These are phyloP conservation scores for Citrullus amarus DNA, from an alignment of 306 rosid species.

Conservation along the genomic window DNA sequence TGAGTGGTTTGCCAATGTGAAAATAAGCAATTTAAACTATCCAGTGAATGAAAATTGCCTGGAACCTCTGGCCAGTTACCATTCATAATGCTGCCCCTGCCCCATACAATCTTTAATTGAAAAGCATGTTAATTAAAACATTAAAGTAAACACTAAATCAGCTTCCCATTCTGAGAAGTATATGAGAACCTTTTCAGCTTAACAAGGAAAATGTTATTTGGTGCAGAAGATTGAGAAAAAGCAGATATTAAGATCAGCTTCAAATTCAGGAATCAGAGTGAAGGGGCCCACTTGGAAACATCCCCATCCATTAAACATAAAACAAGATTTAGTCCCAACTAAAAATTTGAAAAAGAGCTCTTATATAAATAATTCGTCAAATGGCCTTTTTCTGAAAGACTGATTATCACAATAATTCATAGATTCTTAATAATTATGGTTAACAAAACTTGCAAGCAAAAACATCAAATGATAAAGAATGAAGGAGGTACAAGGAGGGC, in stretches of 20 bases:
- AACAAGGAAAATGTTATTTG: not conserved
- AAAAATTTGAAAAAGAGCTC: not conserved
- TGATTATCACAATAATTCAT: not conserved
- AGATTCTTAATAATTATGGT: not conserved
- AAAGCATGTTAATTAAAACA: not conserved
- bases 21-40: not conserved
- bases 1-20: not conserved
- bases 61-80: not conserved
- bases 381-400: not conserved
- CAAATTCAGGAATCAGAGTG: not conserved
- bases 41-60: not conserved
- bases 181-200: not conserved
- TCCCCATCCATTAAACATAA: constrained; percentile 1
- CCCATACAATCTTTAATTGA: not conserved
- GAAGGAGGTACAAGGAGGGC: not conserved
- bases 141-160: not conserved
- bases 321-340: not conserved
- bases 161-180: too few species aligned
- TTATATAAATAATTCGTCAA: not conserved
- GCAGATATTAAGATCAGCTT: not conserved
- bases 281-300: not conserved
- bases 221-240: not conserved
- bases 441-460: not conserved
- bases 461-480: not conserved
- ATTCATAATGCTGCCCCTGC: not conserved